Evolutionary conservation across 1,284 basidiomycete species (phyloP), one percentile per base, ranked within the genome.

Genomic region (Porodaedalea pini): DNA sequence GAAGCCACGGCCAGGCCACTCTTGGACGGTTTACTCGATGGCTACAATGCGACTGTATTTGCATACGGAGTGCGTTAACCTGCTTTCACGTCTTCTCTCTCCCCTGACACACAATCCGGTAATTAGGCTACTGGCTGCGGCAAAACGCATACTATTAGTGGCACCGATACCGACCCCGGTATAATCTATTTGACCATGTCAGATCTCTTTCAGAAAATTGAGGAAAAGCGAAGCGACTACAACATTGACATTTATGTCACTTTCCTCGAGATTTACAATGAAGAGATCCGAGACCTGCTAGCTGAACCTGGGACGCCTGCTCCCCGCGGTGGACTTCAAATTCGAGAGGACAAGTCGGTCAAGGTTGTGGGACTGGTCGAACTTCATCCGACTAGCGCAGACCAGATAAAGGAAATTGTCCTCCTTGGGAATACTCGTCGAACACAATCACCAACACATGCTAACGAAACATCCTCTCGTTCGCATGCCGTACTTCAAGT

Each of bases 201-300:
- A 43, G 93, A 97, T 71, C 83, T 98, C 58, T 98, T 97, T 70
- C 85, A 88, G 64, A 82, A 86, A 48, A 95, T 98, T 62, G 85
- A 91, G 54, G 91, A 94, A 65, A 81, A 87, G 58, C 82, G 78
- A 66, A 89, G 90, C 54, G 88, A 95, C 34, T 85, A 85, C 78
- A 86, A 85, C 54, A 85, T 88, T 39, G 88, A 94, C 65, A 89
- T 98, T 50, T 79, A 86, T 65, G 90, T 98, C 56, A 94, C 93
- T 2, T 97, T 97, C 73, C 84, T 98, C 58, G 95, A 98, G 71
- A 96, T 98, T 54, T 98, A 98, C 78, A 98, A 98, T 69, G 95
- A 98, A 72, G 92, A 93, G 68, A 98, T 98, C 63, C 89, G 92
- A n/a, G 95, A 98, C 71, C 85, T 98, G 17, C 85, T 98, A 43